Evolutionary conservation across 139 green algal genomes (phyloP), one percentile per base, ranked within the genome.

Genomic region (Desmodesmus armatus): DNA sequence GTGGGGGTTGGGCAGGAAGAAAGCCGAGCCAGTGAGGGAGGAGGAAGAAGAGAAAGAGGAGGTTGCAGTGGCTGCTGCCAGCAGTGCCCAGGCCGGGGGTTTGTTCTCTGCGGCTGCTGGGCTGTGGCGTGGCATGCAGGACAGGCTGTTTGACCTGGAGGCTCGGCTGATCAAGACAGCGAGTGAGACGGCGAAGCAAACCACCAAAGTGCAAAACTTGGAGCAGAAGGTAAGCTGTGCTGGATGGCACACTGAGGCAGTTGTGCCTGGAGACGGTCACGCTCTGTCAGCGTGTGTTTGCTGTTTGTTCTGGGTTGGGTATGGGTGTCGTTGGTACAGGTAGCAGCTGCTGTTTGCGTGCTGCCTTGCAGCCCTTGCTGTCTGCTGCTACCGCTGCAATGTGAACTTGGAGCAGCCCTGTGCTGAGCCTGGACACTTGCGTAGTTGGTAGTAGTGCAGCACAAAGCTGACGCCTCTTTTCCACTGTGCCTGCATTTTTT

Each of bases 101-200:
- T 23, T 84, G 78, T 84, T 84, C 31, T 41, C 7, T 47, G 78
- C 78, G n/a, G 78, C 78, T 31, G 78, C 78, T 69, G 63, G 47
- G 31, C 29, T 84, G 40, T 75, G 60, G 78, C 23, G 78, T 5
- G 78, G 78, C 17, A 25, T 84, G 62, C 62, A 87, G 27, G 83
- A 82, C 37, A 90, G 89, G 80, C 72, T 97, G 63, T 96, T 96
- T 82, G 93, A 96, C 83, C 70, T 97, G 60, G 94, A 97, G 86
- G 89, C 92, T 3, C 82, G 91, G 17, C 90, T 97, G 60, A 79
- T 91, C 40, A 69, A 87, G 73, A 77, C 85, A n/a, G 83, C 88
- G 11, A 87, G 67, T 37, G 87, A 87, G 29, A 92, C 90, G n/a
- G 78, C 88, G 53, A 87, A 88, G 79, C 87, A 91, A 82, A 91